Conservation (phyloP, 139 green algal species). For the Tetratostichococcus sp. region DNA sequence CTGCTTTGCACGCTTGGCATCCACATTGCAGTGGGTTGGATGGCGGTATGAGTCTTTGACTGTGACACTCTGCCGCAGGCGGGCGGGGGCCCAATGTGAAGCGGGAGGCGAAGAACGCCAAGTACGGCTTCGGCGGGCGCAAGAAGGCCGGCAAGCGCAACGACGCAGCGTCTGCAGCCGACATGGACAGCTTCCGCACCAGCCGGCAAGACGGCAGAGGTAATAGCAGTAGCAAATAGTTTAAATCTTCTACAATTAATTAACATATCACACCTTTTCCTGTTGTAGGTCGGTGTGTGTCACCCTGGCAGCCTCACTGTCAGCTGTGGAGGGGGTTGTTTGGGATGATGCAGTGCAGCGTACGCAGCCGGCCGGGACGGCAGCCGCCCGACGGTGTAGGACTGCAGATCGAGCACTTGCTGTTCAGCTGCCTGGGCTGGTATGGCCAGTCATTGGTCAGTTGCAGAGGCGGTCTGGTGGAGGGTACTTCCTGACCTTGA, state of each 20-base stretch:
- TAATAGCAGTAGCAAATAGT: not conserved
- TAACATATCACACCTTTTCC: not conserved
- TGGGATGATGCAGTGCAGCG: too few relatives aligned
- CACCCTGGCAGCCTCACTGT: too few relatives aligned
- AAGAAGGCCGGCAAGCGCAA: slow-evolving; percentile 90
- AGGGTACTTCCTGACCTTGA: too few relatives aligned
- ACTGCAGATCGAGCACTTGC: too few relatives aligned
- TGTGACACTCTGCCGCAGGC: not conserved
- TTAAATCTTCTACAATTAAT: not conserved
- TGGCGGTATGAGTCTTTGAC: not conserved
- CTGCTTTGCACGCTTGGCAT: not conserved
- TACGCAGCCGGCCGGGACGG: too few relatives aligned
- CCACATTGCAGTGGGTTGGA: not conserved
- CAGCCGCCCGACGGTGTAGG: too few relatives aligned
- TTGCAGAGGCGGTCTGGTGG: too few relatives aligned
- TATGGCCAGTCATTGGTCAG: too few relatives aligned
- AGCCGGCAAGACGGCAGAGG: slow-evolving; percentile 21
- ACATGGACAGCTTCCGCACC: slow-evolving; percentile 69
- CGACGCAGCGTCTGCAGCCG: slow-evolving; percentile 67
- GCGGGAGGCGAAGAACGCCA: slow-evolving; percentile 47
- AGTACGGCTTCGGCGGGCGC: slow-evolving; percentile 84
- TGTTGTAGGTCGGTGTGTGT: too few relatives aligned
- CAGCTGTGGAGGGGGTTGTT: too few relatives aligned
- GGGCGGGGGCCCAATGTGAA: slow-evolving; percentile 41
- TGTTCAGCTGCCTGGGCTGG: too few relatives aligned